phyloP scores from a whole-genome alignment of 2,329 filamentous ascomycete species.

The Podosphaera fusca region DNA sequence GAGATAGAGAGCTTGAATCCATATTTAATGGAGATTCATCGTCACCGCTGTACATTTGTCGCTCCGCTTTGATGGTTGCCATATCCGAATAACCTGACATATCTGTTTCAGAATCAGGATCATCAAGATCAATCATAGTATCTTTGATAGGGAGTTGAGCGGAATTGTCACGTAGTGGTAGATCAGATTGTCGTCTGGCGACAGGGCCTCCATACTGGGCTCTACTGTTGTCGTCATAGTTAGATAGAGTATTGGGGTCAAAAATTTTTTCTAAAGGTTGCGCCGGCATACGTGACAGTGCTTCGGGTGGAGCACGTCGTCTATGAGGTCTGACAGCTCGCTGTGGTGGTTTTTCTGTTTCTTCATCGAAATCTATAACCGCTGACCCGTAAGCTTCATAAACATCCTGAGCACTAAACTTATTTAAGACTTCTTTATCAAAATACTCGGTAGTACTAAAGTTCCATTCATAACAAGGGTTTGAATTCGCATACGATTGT shows the following conservation, averaged over 20 bases:
- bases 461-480: constrained; percentile 39
- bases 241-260: constrained; percentile 40
- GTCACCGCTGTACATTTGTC: constrained; percentile 8
- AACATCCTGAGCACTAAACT: constrained; percentile 32
- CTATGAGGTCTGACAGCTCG: constrained; percentile 20
- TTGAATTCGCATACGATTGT: constrained; percentile 18
- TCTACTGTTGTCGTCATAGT: constrained; percentile 39
- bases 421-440: constrained; percentile 29
- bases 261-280: constrained; percentile 41
- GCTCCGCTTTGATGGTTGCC: constrained; percentile 27
- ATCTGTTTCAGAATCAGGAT: constrained; percentile 30
- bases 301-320: constrained; percentile 32
- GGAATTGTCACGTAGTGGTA: constrained; percentile 35
- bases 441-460: constrained; percentile 44
- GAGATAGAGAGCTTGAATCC: constrained; percentile 26
- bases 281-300: constrained; percentile 28
- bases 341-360: constrained; percentile 24
- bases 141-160: constrained; percentile 28
- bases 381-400: constrained; percentile 36
- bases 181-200: constrained; percentile 22
- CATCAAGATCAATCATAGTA: constrained; percentile 41
- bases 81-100: constrained; percentile 36
- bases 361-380: constrained; percentile 26
- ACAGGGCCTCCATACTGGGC: constrained; percentile 30
- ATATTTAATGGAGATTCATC: constrained; percentile 8